A percentile compares a stretch with the other conserved stretches of the same genome.
Evolutionary conservation across 2,329 filamentous ascomycete species (phyloP).

Genomic region (Alternaria angustiovoidea): DNA sequence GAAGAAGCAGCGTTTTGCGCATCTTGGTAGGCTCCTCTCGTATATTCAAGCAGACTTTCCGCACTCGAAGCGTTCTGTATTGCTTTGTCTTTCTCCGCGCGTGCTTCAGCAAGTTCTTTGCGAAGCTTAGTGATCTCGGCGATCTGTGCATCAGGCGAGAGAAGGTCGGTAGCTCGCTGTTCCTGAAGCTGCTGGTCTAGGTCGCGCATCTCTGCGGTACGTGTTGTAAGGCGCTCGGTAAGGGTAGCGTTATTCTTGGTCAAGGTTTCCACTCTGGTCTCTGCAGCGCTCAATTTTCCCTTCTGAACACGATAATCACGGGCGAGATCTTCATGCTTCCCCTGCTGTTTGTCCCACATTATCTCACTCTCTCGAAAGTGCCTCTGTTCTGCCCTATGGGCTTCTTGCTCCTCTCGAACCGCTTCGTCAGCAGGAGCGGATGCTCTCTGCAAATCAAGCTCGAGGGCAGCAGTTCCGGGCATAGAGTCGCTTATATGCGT

Average conservation of each 20-base stretch:
- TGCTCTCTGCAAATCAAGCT: constrained; percentile 18
- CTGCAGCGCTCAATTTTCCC: constrained; percentile 24
- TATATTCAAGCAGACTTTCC: constrained; percentile 63
- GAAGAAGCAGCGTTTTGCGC: constrained; percentile 24
- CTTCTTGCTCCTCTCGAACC: constrained; percentile 16
- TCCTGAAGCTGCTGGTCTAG: constrained; percentile 28
- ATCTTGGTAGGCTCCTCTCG: constrained; percentile 63
- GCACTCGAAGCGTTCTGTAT: constrained; percentile 43
- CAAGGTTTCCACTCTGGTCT: constrained; percentile 25
- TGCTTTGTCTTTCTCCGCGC: constrained; percentile 30
- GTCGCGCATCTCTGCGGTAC: constrained; percentile 21
- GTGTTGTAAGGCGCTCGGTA: constrained; percentile 27
- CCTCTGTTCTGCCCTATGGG: constrained; percentile 20
- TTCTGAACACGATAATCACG: constrained; percentile 28
- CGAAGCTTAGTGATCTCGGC: constrained; percentile 34
- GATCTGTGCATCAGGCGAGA: constrained; percentile 34
- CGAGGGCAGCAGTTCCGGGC: constrained; percentile 33
- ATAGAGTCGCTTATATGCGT: constrained; percentile 56
- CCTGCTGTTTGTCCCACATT: constrained; percentile 38
- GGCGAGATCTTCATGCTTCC: constrained; percentile 33
- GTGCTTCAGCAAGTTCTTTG: constrained; percentile 30
- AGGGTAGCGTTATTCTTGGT: constrained; percentile 24
- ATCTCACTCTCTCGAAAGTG: constrained; percentile 25
- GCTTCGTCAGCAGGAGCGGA: constrained; percentile 15
- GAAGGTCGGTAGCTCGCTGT: constrained; percentile 25